Evolutionary conservation across 1,284 basidiomycete genomes (phyloP).

Genomic region (Volvariella surrecta): DNA sequence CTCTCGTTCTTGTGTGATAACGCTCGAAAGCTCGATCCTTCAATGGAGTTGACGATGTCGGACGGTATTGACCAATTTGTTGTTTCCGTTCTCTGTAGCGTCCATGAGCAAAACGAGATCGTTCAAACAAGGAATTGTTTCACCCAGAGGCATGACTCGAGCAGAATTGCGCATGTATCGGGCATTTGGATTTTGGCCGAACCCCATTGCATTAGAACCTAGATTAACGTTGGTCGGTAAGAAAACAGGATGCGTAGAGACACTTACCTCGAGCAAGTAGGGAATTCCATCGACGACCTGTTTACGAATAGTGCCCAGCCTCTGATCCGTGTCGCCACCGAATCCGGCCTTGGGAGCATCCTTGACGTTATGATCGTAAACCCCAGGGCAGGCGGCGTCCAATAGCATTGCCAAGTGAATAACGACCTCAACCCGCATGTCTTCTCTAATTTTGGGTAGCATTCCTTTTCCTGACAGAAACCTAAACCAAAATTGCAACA

Average conservation of each 20-base stretch:
- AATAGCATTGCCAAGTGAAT: slow-evolving; percentile 23
- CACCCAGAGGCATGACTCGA: slow-evolving; percentile 35
- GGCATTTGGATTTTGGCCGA: background rate
- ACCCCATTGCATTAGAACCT: slow-evolving; percentile 20
- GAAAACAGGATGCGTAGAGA: slow-evolving; percentile 6
- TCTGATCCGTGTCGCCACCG: too few species aligned
- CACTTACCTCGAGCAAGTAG: slow-evolving; percentile 39
- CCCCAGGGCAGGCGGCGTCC: slow-evolving; percentile 24
- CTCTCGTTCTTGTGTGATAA: slow-evolving; percentile 24
- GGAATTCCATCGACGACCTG: slow-evolving; percentile 38
- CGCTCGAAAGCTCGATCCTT: slow-evolving; percentile 26
- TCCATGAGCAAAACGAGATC: slow-evolving; percentile 10
- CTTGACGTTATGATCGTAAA: too few species aligned
- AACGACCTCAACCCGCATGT: slow-evolving; percentile 36
- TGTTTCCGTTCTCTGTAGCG: slow-evolving; percentile 33
- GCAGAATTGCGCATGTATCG: slow-evolving; percentile 28
- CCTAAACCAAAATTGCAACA: slow-evolving; percentile 45
- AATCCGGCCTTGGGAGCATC: too few species aligned
- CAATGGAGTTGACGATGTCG: slow-evolving; percentile 30
- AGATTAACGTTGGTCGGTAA: background rate
- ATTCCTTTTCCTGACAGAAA: slow-evolving; percentile 37
- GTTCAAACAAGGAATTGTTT: slow-evolving; percentile 14
- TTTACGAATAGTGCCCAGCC: slow-evolving; percentile 24
- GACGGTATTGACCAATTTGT: slow-evolving; percentile 35
- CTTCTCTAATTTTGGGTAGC: slow-evolving; percentile 33